Evolutionary conservation across 352 stramenopile genomes (phyloP), one percentile per base, ranked within the genome.

Genomic region (Globisporangium nodosum): DNA sequence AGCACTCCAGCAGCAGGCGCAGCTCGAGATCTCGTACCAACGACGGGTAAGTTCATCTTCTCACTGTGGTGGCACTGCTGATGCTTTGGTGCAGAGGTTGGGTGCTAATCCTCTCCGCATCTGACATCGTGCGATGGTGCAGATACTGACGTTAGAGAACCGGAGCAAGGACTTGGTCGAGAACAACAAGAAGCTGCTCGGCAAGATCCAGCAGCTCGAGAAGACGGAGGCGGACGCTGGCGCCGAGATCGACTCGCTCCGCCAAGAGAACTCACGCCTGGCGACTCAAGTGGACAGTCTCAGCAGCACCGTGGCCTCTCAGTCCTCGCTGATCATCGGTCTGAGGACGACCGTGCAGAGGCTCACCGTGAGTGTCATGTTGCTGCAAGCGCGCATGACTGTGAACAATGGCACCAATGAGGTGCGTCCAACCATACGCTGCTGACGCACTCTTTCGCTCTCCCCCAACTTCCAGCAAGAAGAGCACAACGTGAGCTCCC

Each of bases 101-200:
- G 33, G 8, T 20, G 40, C 13, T 49, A 13, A 59, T 18, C 9
- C 5, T 24, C 18, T 13, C 40, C 5, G 18, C 37, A 5, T 6
- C 4, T 39, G 7, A 15, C 50, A 31, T 37, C n/a, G 12, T 27
- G 24, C 18, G 27, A 2, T 53, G 27, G 12, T 12, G 21, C 12
- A 90, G 81, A 68, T 88, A 7, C 30, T 87, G 24, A 74, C 73
- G 18, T 63, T 88, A n/a, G 74, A 87, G 49, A 87, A 80, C 46
- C 68, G 73, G 3, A 85, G 69, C 35, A 70, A 75, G 39, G 78
- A 88, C 47, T 56, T 85, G 52, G 67, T 73, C 51, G 74, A 81
- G 21, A 90, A 88, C 60, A 88, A 85, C 68, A 87, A 86, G 49
- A 79, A 74, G n/a, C 66, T 90, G 2, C 48, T 90, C n/a, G 42